These are phyloP conservation scores for Alternaria infectoria DNA, from an alignment of 2,329 filamentous ascomycete species.

Conservation along the genomic window DNA sequence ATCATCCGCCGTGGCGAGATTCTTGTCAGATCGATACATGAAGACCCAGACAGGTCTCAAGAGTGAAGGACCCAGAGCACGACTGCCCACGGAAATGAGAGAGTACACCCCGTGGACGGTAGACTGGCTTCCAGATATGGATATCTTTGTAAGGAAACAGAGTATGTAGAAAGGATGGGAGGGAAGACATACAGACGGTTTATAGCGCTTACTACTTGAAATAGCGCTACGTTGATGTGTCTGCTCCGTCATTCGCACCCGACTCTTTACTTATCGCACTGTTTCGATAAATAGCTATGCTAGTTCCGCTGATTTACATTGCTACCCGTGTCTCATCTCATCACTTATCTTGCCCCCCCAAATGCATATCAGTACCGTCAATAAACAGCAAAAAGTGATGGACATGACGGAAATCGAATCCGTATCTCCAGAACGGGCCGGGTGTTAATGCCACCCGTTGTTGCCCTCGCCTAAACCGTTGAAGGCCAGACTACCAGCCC, in stretches of 20 bases:
- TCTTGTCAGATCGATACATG: neutral
- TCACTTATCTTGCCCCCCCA: neutral
- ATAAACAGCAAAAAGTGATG: neutral
- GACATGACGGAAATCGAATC: neutral
- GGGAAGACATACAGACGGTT: too few species aligned
- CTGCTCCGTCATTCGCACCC: too few species aligned
- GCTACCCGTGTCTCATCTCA: neutral
- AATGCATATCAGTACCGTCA: neutral
- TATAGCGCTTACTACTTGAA: too few species aligned
- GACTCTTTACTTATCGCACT: too few species aligned
- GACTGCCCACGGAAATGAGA: rapidly evolving
- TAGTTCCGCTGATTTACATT: too few species aligned
- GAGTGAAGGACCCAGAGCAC: rapidly evolving
- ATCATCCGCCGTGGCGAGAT: neutral
- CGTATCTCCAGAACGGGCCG: neutral
- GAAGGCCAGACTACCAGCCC: neutral
- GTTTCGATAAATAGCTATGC: too few species aligned
- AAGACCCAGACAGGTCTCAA: neutral
- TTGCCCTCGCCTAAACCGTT: neutral
- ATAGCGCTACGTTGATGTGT: too few species aligned
- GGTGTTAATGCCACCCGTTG: neutral
- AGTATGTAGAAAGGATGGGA: too few species aligned
- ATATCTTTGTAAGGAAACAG: neutral
- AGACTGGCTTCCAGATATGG: neutral
- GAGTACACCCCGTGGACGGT: neutral